phyloP scores from a whole-genome alignment of 805 yeast species.

The Geotrichum ghanense region DNA sequence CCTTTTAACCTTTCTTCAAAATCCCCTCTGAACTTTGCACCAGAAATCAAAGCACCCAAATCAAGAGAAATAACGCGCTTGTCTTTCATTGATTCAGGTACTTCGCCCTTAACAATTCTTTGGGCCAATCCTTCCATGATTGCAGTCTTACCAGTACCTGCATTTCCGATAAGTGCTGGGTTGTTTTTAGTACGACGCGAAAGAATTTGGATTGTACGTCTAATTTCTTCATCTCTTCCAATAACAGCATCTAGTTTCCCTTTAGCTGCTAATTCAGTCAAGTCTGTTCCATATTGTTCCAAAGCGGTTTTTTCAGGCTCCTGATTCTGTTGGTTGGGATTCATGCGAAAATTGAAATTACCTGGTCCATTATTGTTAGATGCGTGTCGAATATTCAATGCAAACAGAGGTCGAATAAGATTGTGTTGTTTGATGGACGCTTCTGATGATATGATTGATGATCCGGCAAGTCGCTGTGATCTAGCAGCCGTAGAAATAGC shows the following conservation, averaged over 20 bases:
- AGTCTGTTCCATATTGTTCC: slow-evolving; percentile 73
- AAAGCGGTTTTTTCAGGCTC: slow-evolving; percentile 46
- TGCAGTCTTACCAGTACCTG: slow-evolving; percentile 98
- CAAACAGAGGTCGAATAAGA: no score
- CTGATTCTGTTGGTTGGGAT: background rate
- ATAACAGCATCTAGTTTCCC: slow-evolving; percentile 95
- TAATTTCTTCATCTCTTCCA: slow-evolving; percentile 91
- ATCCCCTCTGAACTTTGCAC: slow-evolving; percentile 93
- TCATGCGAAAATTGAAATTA: background rate
- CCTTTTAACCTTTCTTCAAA: slow-evolving; percentile 82
- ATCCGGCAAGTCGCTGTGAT: no score
- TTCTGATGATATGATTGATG: no score
- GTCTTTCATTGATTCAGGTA: slow-evolving; percentile 85
- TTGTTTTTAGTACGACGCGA: slow-evolving; percentile 91
- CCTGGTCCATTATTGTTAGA: background rate
- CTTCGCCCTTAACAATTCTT: slow-evolving; percentile 81
- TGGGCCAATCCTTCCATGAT: slow-evolving; percentile 96
- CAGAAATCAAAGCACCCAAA: slow-evolving; percentile 80
- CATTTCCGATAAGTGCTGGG: slow-evolving; percentile 90
- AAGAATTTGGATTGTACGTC: slow-evolving; percentile 83
- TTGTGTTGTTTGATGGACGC: no score
- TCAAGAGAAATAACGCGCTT: slow-evolving; percentile 78
- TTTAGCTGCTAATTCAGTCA: slow-evolving; percentile 75
- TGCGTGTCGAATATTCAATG: background rate
- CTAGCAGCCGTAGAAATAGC: no score